Base-by-base conservation (phyloP, 805 yeast genomes). In the Cyberlindnera maclurae region DNA sequence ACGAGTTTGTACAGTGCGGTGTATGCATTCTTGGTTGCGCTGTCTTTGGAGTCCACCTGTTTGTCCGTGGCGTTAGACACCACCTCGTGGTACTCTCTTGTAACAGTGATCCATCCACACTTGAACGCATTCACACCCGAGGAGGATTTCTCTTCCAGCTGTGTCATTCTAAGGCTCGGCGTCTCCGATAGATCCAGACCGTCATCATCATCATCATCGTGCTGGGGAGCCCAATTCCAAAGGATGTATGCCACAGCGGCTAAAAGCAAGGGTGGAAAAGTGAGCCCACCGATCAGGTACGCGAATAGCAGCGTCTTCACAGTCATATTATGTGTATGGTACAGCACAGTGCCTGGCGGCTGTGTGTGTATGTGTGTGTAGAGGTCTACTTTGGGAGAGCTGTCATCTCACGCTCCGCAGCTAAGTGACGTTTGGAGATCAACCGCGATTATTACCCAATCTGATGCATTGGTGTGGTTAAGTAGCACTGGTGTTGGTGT, bases 91-190 rank as follows among this genome's bases (percentile, higher is more conserved):
- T 80, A 84, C 47, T 83, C 90, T 43, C 77, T 79, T 0, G 95
- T 83, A n/a, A 89, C 89, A 3, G 82, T 75, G 2, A 87, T 62
- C 95, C 94, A 85, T 8, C 95, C 96, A 10, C 75, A 64, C 54
- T 71, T 75, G 48, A 60, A 71, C 0, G 86, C 72, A 18, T 77
- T 75, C 1, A 82, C 73, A 3, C 93, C 94, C 0, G 74, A 57
- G n/a, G 68, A 65, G 29, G 63, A 60, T 11, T 62, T 59, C 49
- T 83, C 89, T 40, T 80, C 79, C n/a, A 82, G 51, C 43, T 74
- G 79, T 0, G 83, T 83, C 4, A 80, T 77, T 45, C 71, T 77
- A 37, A 80, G 60, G 3, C 58, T 50, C 5, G 63, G 60, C 31
- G 63, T 63, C 36, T 63, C 59, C 37, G 40, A 39, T 4, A 34